Evolutionary conservation across 2,329 filamentous ascomycete species (phyloP).

Genomic region (Sclerotiophoma versabilis): DNA sequence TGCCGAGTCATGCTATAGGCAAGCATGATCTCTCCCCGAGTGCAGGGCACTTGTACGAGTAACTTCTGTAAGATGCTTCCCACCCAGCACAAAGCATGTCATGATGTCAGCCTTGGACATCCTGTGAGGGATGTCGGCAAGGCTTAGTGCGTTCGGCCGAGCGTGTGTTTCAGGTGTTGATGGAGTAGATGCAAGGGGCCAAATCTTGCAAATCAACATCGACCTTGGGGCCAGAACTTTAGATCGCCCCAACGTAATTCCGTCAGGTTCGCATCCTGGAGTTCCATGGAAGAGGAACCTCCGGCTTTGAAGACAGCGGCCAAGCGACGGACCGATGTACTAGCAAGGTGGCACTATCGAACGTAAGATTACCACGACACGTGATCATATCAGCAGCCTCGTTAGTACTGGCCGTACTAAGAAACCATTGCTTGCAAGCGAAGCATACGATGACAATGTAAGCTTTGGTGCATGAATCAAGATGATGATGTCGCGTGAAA

Average conservation of each 20-base stretch:
- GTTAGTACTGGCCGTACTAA: not conserved
- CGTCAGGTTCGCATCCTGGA: not conserved
- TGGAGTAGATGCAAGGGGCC: conserved; percentile 11
- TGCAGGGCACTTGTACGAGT: not conserved
- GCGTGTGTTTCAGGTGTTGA: conserved; percentile 14
- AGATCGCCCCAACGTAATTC: conserved; percentile 10
- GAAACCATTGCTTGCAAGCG: not conserved
- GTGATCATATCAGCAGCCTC: conserved; percentile 5
- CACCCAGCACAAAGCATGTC: not conserved
- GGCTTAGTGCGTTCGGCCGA: conserved; percentile 7
- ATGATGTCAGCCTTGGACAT: conserved; percentile 4
- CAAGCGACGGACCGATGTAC: not conserved
- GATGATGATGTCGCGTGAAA: not conserved
- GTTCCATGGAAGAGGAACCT: not conserved
- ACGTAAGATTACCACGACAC: conserved; percentile 7
- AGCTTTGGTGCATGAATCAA: conserved; percentile 1
- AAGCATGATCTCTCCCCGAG: not conserved
- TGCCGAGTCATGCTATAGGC: not conserved
- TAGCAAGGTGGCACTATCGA: conserved; percentile 13
- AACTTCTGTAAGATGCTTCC: not conserved
- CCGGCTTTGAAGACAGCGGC: not conserved
- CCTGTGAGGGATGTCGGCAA: not conserved
- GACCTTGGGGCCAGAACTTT: conserved; percentile 10
- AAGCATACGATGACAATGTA: not conserved
- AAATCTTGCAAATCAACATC: conserved; percentile 1